Conservation (phyloP, 192 early-diverging fungal species). For the Kappamyces sp. region DNA sequence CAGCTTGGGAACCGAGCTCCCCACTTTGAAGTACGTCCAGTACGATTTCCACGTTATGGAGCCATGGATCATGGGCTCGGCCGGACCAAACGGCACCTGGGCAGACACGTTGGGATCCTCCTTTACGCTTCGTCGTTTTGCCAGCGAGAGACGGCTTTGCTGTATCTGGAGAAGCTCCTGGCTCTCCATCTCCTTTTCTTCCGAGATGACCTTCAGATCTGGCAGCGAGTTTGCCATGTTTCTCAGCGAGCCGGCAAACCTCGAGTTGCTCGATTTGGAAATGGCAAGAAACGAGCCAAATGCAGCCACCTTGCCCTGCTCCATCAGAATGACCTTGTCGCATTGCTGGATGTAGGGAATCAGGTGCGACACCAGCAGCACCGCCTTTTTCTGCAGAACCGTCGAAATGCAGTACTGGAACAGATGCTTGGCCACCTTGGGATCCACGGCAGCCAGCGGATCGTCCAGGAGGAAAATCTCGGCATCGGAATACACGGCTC, state of each 20-base stretch:
- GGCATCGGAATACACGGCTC: constrained; percentile 39
- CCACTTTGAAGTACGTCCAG: constrained; percentile 33
- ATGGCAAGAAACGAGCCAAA: constrained; percentile 20
- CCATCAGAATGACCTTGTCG: constrained; percentile 34
- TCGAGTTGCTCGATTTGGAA: neutral
- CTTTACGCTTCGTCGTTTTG: neutral
- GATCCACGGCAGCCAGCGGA: constrained; percentile 41
- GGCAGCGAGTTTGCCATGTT: constrained; percentile 10
- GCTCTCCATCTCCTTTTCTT: constrained; percentile 16
- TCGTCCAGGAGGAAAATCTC: constrained; percentile 45
- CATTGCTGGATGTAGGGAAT: constrained; percentile 35
- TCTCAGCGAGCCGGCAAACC: neutral
- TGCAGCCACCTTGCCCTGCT: constrained; percentile 22
- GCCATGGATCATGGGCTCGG: constrained; percentile 24
- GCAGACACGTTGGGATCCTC: neutral
- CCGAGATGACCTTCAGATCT: constrained; percentile 15
- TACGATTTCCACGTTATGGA: constrained; percentile 28
- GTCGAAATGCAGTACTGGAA: constrained; percentile 39
- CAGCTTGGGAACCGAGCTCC: constrained; percentile 13
- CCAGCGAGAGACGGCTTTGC: neutral
- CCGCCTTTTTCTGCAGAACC: constrained; percentile 29
- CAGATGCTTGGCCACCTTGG: constrained; percentile 37
- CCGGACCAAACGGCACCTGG: neutral
- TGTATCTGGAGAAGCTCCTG: constrained; percentile 12
- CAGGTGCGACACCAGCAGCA: constrained; percentile 42